Conservation (phyloP, 2,329 filamentous ascomycete genomes). For the Aspergillus phoenicis region DNA sequence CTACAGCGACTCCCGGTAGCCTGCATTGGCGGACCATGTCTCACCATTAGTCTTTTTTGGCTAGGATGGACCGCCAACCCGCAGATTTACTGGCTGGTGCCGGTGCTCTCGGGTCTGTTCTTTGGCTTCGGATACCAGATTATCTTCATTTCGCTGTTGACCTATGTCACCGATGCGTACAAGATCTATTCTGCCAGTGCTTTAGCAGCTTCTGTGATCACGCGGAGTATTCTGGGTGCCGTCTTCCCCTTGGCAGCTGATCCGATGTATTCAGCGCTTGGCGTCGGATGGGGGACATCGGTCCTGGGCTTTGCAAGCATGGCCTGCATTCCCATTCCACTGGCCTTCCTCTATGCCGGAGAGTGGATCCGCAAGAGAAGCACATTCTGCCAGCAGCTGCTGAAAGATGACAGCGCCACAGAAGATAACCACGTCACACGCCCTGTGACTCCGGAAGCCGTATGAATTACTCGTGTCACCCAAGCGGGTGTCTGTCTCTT, state of each 20-base stretch:
- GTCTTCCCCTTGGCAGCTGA: slow-evolving; percentile 57
- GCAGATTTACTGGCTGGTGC: slow-evolving; percentile 56
- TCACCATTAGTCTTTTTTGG: slow-evolving; percentile 55
- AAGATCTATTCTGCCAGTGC: slow-evolving; percentile 64
- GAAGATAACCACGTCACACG: background rate
- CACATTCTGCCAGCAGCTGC: slow-evolving; percentile 34
- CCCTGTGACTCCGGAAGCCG: background rate
- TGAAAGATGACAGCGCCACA: slow-evolving; percentile 25
- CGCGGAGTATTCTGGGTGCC: slow-evolving; percentile 55
- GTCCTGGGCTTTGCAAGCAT: slow-evolving; percentile 45
- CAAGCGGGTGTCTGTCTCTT: background rate
- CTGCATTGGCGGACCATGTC: slow-evolving; percentile 68
- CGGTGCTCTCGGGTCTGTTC: slow-evolving; percentile 62
- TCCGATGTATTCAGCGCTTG: slow-evolving; percentile 41
- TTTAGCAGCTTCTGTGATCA: slow-evolving; percentile 55
- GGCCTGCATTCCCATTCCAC: slow-evolving; percentile 44
- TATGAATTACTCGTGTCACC: background rate
- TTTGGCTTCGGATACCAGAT: slow-evolving; percentile 65
- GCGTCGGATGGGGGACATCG: slow-evolving; percentile 46
- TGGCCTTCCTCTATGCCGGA: slow-evolving; percentile 37
- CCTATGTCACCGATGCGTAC: slow-evolving; percentile 70
- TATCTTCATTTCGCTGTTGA: slow-evolving; percentile 66
- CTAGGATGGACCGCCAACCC: slow-evolving; percentile 61
- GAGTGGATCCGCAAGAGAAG: slow-evolving; percentile 32
- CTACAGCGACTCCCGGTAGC: slow-evolving; percentile 72